Evolutionary conservation across 805 yeast genomes (phyloP), one percentile per base, ranked within the genome.

Genomic region (Metschnikowia hibisci): DNA sequence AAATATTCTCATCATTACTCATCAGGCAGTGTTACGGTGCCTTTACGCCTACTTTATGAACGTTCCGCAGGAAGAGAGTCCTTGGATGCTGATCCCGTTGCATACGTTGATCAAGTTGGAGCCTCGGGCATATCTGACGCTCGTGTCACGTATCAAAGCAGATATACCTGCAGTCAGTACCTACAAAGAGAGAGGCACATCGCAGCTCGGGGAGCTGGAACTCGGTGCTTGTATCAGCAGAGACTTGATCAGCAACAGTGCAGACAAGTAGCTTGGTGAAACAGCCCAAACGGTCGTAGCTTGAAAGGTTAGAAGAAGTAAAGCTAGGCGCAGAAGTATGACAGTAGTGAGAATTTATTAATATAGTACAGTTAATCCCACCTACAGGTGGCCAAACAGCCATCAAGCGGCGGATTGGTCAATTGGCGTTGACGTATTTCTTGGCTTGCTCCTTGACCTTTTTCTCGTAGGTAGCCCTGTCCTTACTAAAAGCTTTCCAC

Each of bases 1-100:
- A 56, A 90, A 93, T 62, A 89, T 93, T 39, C 73, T 93, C 60
- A 91, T 93, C 47, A 93, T 93, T 33, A 93, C 99, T 3, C 99
- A 93, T 63, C 99, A 93, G 66, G 98, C 98, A 0, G 98, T 93
- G 9, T 72, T 93, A 52, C 78, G 99, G 57, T 93, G 99, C 61
- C 82, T 93, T 41, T 93, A 93, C 64, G 98, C 99, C 6, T 93
- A 93, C 64, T 93, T 90, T 61, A 93, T 93, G 98, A 91, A 93
- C 61, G 95, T 93, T 14, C 96, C 97, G 4, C 98, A 91, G 63
- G 96, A 91, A 56, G 91, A 88, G 62, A 80, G 90, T 45, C 99
- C 99, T 4, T 93, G 99, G 99, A 89, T 93, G 96, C 87, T 95
- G 31, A 95, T 93, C 46, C 99, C 99, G 5, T 71, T 93, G 55